phyloP scores from a whole-genome alignment of 768 basidiomycete genomes.

The Pleurotus giganteus region DNA sequence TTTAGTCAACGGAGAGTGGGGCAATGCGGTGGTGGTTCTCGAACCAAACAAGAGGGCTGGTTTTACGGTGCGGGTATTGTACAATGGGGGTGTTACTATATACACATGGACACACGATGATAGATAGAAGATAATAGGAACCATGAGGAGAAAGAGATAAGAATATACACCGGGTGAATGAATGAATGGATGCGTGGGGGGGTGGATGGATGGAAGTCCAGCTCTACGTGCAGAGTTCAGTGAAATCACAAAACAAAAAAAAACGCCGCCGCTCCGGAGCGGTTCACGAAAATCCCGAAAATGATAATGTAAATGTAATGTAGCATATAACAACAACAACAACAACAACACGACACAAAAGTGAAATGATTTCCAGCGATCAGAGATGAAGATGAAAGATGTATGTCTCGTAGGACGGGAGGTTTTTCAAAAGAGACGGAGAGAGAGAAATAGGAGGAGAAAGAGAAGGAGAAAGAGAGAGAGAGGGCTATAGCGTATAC shows the following conservation, averaged over 20 bases:
- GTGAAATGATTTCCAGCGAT: not conserved
- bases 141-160: conserved; percentile 13
- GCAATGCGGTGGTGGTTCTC: not conserved
- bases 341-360: no score
- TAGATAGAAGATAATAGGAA: conserved; percentile 15
- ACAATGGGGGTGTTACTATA: conserved; percentile 5
- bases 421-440: not conserved
- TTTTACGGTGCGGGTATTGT: not conserved
- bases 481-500: not conserved
- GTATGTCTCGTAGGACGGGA: not conserved
- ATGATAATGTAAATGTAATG: conserved; percentile 12
- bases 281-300: not conserved
- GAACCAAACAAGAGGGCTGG: not conserved
- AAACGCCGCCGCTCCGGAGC: not conserved
- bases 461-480: not conserved
- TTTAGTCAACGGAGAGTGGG: conserved; percentile 24
- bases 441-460: not conserved
- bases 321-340: conserved; percentile 18
- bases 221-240: no score
- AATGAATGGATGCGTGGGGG: not conserved
- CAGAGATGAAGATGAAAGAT: not conserved
- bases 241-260: not conserved
- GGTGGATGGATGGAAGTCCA: not conserved
- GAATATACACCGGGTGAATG: not conserved
- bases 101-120: conserved; percentile 9